Evolutionary conservation across 192 early-diverging fungal genomes (phyloP).

Genomic region (Coemansia interrupta): DNA sequence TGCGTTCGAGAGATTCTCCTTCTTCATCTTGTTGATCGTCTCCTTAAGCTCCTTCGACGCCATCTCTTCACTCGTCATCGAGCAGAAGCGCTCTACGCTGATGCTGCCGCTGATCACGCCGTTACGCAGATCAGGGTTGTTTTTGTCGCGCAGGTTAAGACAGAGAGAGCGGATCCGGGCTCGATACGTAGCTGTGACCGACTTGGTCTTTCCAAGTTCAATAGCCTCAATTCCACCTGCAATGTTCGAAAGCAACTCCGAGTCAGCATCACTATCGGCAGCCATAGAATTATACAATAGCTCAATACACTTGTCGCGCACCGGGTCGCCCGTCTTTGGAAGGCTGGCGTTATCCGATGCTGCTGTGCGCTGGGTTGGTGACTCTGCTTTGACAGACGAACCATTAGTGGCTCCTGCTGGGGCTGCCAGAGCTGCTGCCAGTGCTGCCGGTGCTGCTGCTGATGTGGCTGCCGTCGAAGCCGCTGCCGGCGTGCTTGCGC

Average conservation of each 20-base stretch:
- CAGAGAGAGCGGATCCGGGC: slow-evolving; percentile 71
- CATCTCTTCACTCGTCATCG: slow-evolving; percentile 87
- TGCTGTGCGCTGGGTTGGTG: slow-evolving; percentile 31
- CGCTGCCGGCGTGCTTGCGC: slow-evolving; percentile 7
- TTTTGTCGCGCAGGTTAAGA: slow-evolving; percentile 73
- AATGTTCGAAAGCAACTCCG: slow-evolving; percentile 54
- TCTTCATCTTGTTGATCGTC: slow-evolving; percentile 64
- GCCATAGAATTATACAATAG: slow-evolving; percentile 78
- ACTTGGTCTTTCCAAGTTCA: slow-evolving; percentile 57
- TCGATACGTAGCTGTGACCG: slow-evolving; percentile 63
- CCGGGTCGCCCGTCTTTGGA: slow-evolving; percentile 56
- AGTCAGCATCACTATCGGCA: slow-evolving; percentile 43
- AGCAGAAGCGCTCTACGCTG: slow-evolving; percentile 63
- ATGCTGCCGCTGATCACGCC: slow-evolving; percentile 67
- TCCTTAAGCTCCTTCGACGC: slow-evolving; percentile 80
- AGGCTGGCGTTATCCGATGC: slow-evolving; percentile 36
- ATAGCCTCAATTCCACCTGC: slow-evolving; percentile 61
- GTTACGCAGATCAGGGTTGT: slow-evolving; percentile 71
- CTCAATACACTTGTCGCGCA: slow-evolving; percentile 76
- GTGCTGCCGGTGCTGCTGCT: background rate
- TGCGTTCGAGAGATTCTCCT: slow-evolving; percentile 74
- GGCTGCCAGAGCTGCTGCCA: background rate
- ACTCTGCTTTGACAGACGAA: background rate
- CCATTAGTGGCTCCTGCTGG: background rate
- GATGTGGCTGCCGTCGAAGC: background rate